A percentile compares a stretch with the other conserved stretches of the same genome.
Evolutionary conservation across 2,329 filamentous ascomycete genomes (phyloP).

Genomic region (Spiromastix sp.): DNA sequence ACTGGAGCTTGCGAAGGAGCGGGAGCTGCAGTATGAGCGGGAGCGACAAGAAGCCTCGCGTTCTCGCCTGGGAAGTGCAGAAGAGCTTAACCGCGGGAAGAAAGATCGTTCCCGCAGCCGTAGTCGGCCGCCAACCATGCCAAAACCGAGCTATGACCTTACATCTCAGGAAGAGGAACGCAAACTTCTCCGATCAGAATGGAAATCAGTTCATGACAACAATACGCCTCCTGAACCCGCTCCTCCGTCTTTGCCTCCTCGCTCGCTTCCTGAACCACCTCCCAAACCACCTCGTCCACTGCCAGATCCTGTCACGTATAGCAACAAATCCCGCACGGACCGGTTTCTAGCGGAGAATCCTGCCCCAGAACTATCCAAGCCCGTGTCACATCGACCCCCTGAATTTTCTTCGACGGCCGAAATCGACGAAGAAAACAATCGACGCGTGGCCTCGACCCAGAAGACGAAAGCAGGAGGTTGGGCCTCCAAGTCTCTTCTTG

Average conservation of each 20-base stretch:
- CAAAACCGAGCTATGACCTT: conserved; percentile 40
- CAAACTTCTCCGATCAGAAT: conserved; percentile 48
- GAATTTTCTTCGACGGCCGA: conserved; percentile 45
- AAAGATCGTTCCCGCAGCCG: conserved; percentile 13
- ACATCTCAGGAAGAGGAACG: conserved; percentile 53
- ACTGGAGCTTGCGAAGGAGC: conserved; percentile 55
- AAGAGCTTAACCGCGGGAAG: conserved; percentile 3
- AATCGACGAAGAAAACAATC: conserved; percentile 45
- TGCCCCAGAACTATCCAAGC: conserved; percentile 33
- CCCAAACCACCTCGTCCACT: conserved; percentile 29
- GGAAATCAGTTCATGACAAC: conserved; percentile 34
- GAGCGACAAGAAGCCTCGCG: conserved; percentile 44
- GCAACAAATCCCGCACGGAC: conserved; percentile 40
- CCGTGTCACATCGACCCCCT: conserved; percentile 29
- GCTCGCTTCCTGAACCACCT: conserved; percentile 16
- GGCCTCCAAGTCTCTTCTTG: conserved; percentile 53
- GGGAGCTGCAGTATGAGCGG: conserved; percentile 53
- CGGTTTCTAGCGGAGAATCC: conserved; percentile 46
- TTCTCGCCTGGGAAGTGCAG: conserved; percentile 12
- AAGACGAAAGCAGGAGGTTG: conserved; percentile 50
- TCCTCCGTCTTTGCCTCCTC: conserved; percentile 14
- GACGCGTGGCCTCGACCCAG: conserved; percentile 43
- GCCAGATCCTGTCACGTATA: conserved; percentile 35
- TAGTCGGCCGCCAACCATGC: conserved; percentile 22
- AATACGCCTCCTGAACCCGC: conserved; percentile 11